A percentile compares a stretch with the other conserved stretches of the same genome.
Evolutionary conservation across 768 basidiomycete species (phyloP).

Genomic region (Psilocybe subaeruginosa): DNA sequence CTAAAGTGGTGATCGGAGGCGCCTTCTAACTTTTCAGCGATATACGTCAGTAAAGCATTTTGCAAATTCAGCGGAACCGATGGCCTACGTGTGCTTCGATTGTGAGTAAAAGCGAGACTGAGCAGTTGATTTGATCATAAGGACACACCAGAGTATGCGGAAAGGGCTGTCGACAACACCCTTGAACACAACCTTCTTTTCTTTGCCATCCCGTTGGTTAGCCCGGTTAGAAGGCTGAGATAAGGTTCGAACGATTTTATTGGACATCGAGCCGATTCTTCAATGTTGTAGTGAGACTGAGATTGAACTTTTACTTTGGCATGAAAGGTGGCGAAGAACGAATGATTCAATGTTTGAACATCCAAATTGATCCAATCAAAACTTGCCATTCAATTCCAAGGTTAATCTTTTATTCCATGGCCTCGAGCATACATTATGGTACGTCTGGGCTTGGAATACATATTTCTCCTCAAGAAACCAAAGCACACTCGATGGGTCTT

Average conservation of each 20-base stretch:
- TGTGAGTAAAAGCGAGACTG: neutral
- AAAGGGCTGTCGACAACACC: conserved; percentile 76
- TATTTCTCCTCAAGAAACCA: neutral
- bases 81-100: conserved; percentile 49
- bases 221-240: conserved; percentile 68
- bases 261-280: conserved; percentile 35
- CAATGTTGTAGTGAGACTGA: neutral
- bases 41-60: conserved; percentile 54
- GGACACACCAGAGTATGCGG: conserved; percentile 63
- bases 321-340: too few species aligned
- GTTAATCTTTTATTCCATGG: neutral
- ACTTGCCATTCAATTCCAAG: neutral
- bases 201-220: conserved; percentile 44
- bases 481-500: too few species aligned
- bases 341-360: too few species aligned
- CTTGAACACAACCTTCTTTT: conserved; percentile 70
- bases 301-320: neutral
- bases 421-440: neutral
- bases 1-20: conserved; percentile 45
- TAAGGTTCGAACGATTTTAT: conserved; percentile 53
- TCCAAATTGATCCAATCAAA: too few species aligned
- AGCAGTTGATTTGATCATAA: conserved; percentile 2
- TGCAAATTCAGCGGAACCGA: conserved; percentile 64
- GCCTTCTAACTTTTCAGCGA: conserved; percentile 54
- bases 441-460: conserved; percentile 12